phyloP scores from a whole-genome alignment of 2,329 filamentous ascomycete species.

The Ramularia endophylla region DNA sequence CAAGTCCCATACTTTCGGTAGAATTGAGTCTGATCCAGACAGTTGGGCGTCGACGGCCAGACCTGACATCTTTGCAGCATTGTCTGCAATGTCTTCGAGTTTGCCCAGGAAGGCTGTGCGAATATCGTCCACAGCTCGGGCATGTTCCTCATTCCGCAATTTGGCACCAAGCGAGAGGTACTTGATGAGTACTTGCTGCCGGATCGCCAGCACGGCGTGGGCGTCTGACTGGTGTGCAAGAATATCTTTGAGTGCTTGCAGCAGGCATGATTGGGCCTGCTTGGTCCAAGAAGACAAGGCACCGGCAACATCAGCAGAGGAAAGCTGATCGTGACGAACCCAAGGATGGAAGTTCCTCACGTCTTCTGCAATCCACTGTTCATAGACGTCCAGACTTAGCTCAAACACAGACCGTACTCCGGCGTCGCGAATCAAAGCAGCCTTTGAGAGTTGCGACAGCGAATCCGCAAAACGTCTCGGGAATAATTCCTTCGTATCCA shows the following conservation, averaged over 20 bases:
- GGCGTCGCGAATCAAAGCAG: conserved; percentile 65
- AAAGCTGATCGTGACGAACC: conserved; percentile 69
- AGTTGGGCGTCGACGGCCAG: conserved; percentile 3
- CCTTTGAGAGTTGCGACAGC: conserved; percentile 61
- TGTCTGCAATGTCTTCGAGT: conserved; percentile 16
- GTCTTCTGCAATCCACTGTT: conserved; percentile 74
- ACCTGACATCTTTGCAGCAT: conserved; percentile 10
- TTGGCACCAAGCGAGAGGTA: conserved; percentile 22
- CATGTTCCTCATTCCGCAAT: conserved; percentile 13
- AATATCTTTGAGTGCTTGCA: conserved; percentile 18
- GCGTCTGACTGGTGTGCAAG: conserved; percentile 18
- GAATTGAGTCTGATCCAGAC: background rate
- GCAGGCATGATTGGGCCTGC: conserved; percentile 41
- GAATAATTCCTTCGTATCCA: conserved; percentile 70
- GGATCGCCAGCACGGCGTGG: conserved; percentile 17
- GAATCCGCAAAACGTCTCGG: conserved; percentile 66
- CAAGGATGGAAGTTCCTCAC: conserved; percentile 82
- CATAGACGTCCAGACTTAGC: conserved; percentile 69
- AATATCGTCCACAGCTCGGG: conserved; percentile 16
- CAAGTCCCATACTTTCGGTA: conserved; percentile 22
- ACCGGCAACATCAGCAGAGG: conserved; percentile 35
- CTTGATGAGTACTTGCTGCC: conserved; percentile 23
- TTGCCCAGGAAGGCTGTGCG: conserved; percentile 18
- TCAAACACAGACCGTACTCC: conserved; percentile 61
- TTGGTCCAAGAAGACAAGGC: conserved; percentile 61